These are phyloP conservation scores for Boletus mariae DNA, from an alignment of 1,284 basidiomycete species.

Conservation along the genomic window DNA sequence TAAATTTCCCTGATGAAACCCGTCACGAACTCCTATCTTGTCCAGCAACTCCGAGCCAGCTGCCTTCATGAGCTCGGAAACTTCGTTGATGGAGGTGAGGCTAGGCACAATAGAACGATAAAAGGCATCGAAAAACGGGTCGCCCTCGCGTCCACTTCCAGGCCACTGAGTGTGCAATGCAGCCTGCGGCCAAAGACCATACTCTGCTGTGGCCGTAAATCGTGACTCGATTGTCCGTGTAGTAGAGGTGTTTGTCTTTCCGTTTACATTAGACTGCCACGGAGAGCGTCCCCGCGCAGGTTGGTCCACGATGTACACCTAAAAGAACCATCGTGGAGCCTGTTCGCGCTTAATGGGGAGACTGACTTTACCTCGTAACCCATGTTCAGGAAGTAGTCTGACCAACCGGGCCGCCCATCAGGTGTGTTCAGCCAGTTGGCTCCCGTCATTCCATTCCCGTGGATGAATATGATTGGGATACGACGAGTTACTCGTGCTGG, in stretches of 20 bases:
- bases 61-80: conserved; percentile 27
- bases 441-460: conserved; percentile 48
- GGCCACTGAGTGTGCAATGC: conserved; percentile 50
- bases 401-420: conserved; percentile 48
- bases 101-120: conserved; percentile 37
- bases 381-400: conserved; percentile 44
- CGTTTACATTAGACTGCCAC: conserved; percentile 43
- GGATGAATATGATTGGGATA: conserved; percentile 44
- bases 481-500: conserved; percentile 37
- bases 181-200: conserved; percentile 46
- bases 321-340: conserved; percentile 1
- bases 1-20: neutral
- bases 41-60: conserved; percentile 31
- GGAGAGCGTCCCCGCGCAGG: conserved; percentile 46
- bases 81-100: conserved; percentile 24
- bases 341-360: neutral
- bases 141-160: conserved; percentile 44
- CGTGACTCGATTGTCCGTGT: conserved; percentile 37
- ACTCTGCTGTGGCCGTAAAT: conserved; percentile 42
- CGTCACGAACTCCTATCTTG: conserved; percentile 27
- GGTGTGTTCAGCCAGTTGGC: conserved; percentile 48
- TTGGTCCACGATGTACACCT: conserved; percentile 53
- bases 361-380: conserved; percentile 42
- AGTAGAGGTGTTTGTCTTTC: conserved; percentile 32
- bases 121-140: conserved; percentile 43